These are phyloP conservation scores for Lentinula edodes DNA, from an alignment of 768 basidiomycete genomes.

Conservation along the genomic window DNA sequence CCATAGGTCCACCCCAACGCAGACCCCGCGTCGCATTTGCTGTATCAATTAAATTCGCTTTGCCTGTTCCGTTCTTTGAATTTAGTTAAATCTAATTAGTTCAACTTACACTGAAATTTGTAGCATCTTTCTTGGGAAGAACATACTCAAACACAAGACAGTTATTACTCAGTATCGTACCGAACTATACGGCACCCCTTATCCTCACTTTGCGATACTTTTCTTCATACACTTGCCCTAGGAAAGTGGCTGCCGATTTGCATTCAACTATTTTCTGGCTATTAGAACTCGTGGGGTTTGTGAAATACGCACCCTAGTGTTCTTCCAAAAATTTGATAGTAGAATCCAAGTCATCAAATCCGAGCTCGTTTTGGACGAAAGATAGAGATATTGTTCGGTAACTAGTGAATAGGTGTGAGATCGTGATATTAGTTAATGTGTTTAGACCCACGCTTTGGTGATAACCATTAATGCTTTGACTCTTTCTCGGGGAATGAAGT, in stretches of 20 bases:
- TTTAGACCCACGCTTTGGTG: conserved; percentile 77
- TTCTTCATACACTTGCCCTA: conserved; percentile 65
- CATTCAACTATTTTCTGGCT: conserved; percentile 66
- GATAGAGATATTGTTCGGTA: conserved; percentile 72
- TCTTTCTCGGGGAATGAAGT: conserved; percentile 91
- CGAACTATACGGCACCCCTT: conserved; percentile 79
- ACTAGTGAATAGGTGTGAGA: conserved; percentile 35
- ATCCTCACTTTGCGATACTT: conserved; percentile 86
- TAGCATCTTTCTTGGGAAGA: too few species aligned
- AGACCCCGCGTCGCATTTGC: too few species aligned
- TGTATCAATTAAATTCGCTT: too few species aligned
- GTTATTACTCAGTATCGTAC: neutral
- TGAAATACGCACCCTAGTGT: conserved; percentile 65
- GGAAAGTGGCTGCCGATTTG: conserved; percentile 48
- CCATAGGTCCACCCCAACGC: too few species aligned
- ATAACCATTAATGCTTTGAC: conserved; percentile 83
- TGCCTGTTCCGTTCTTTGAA: too few species aligned
- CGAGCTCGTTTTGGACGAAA: conserved; percentile 78
- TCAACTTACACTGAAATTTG: too few species aligned
- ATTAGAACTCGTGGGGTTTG: conserved; percentile 58
- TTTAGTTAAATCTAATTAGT: too few species aligned
- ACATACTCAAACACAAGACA: too few species aligned
- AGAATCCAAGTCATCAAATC: conserved; percentile 65
- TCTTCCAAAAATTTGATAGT: conserved; percentile 64
- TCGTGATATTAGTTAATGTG: neutral